A percentile compares a stretch with the other conserved stretches of the same genome.
Evolutionary conservation across 2,329 filamentous ascomycete species (phyloP).

Genomic region (Tolypocladium tropicale): DNA sequence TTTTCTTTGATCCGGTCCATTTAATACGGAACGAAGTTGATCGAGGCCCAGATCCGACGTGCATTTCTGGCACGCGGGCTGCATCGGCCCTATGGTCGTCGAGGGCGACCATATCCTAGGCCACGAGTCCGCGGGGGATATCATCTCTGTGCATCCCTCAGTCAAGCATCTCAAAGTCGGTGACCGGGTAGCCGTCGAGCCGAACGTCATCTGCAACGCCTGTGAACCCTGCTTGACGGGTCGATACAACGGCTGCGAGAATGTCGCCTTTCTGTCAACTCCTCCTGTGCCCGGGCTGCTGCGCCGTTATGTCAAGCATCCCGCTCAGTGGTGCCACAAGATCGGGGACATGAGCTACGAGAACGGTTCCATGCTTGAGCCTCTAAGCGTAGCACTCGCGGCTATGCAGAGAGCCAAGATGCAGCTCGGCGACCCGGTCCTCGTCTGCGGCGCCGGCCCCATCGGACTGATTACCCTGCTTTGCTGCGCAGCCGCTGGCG

Average conservation of each 20-base stretch:
- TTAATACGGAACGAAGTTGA: constrained; percentile 7
- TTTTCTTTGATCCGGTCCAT: background rate
- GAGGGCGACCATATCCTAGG: constrained; percentile 81
- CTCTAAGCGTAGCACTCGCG: constrained; percentile 78
- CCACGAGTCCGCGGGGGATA: constrained; percentile 80
- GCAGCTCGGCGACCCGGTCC: constrained; percentile 72
- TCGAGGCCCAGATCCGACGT: constrained; percentile 61
- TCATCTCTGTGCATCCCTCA: constrained; percentile 72
- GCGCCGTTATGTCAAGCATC: constrained; percentile 89
- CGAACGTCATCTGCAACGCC: constrained; percentile 81
- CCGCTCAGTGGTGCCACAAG: constrained; percentile 91
- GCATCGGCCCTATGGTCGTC: constrained; percentile 95
- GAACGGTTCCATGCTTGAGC: constrained; percentile 83
- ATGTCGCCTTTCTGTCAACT: constrained; percentile 78
- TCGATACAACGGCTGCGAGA: constrained; percentile 89
- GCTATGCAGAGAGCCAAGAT: constrained; percentile 77
- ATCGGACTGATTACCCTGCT: constrained; percentile 86
- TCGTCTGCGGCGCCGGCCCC: constrained; percentile 87
- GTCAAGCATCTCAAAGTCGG: constrained; percentile 71
- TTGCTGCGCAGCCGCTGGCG: constrained; percentile 76
- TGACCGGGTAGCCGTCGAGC: constrained; percentile 89
- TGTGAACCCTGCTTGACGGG: constrained; percentile 89
- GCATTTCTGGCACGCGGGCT: constrained; percentile 94
- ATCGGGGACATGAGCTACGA: constrained; percentile 88
- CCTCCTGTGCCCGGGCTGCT: constrained; percentile 81